Conservation (phyloP, 2,329 filamentous ascomycete species). For the Pyricularia sp. region DNA sequence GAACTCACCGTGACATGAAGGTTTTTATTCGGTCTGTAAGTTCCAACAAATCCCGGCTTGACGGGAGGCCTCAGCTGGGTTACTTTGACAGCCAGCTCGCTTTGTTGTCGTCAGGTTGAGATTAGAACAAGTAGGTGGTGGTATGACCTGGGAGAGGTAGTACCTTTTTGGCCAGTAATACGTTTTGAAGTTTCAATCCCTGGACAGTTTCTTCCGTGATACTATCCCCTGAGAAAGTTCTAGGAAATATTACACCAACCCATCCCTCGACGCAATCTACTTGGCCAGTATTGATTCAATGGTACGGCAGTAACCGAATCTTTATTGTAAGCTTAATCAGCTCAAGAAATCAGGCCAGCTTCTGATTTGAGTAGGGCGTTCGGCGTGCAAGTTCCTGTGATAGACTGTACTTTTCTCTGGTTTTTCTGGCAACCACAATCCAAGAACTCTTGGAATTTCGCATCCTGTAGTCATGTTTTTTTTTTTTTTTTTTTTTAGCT, state of each 20-base stretch:
- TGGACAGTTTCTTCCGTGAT: not conserved
- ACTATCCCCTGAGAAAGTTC: too few species aligned
- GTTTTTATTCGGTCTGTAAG: not conserved
- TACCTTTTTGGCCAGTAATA: not conserved
- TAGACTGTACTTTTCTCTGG: not conserved
- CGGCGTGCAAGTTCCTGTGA: not conserved
- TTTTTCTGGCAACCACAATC: not conserved
- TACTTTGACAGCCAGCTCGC: not conserved
- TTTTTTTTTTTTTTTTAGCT: not conserved
- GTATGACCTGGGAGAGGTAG: not conserved
- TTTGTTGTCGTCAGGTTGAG: not conserved
- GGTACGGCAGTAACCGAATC: too few species aligned
- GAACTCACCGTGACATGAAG: not conserved
- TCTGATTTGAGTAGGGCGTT: too few species aligned
- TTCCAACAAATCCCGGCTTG: not conserved
- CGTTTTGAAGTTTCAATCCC: not conserved
- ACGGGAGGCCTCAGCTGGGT: not conserved
- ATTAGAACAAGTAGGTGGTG: not conserved
- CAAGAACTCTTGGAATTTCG: not conserved
- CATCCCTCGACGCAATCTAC: too few species aligned
- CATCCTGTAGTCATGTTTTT: not conserved
- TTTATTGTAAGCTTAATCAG: too few species aligned
- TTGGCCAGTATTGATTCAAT: too few species aligned
- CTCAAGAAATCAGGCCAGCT: too few species aligned
- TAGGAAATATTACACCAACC: too few species aligned